These are phyloP conservation scores for Sclerotiophoma versabilis DNA, from an alignment of 2,329 filamentous ascomycete genomes.

Conservation along the genomic window DNA sequence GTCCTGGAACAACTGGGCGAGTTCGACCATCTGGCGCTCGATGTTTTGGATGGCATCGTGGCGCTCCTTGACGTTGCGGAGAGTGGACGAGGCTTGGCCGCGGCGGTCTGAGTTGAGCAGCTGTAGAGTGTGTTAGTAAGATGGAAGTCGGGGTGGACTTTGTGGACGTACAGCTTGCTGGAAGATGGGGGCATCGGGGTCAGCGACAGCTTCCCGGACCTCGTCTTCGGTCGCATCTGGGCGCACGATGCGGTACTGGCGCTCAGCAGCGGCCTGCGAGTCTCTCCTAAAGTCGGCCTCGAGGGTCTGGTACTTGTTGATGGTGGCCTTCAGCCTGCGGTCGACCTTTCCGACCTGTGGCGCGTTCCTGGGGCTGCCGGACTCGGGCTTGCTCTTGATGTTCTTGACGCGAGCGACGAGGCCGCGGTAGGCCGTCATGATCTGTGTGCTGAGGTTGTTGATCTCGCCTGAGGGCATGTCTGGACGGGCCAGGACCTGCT, in stretches of 20 bases:
- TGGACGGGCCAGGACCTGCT: slow-evolving; percentile 74
- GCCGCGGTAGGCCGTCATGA: slow-evolving; percentile 81
- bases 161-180: slow-evolving; percentile 69
- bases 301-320: slow-evolving; percentile 80
- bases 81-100: slow-evolving; percentile 79
- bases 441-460: slow-evolving; percentile 76
- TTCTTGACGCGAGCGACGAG: slow-evolving; percentile 80
- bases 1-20: slow-evolving; percentile 87
- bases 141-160: background rate
- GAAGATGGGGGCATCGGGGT: slow-evolving; percentile 81
- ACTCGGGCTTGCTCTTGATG: slow-evolving; percentile 83
- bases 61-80: slow-evolving; percentile 80
- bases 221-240: slow-evolving; percentile 82
- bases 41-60: slow-evolving; percentile 92
- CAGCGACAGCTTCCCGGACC: slow-evolving; percentile 77
- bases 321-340: slow-evolving; percentile 78
- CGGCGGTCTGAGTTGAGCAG: slow-evolving; percentile 81
- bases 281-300: slow-evolving; percentile 83
- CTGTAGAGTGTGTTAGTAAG: slow-evolving; percentile 43
- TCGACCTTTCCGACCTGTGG: slow-evolving; percentile 84
- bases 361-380: slow-evolving; percentile 74
- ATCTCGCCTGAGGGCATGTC: slow-evolving; percentile 76
- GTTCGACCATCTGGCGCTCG: slow-evolving; percentile 85
- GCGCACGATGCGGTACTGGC: slow-evolving; percentile 89
- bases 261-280: slow-evolving; percentile 81